Evolutionary conservation across 2,329 filamentous ascomycete species (phyloP).

Genomic region (Dothideomycetes sp.): DNA sequence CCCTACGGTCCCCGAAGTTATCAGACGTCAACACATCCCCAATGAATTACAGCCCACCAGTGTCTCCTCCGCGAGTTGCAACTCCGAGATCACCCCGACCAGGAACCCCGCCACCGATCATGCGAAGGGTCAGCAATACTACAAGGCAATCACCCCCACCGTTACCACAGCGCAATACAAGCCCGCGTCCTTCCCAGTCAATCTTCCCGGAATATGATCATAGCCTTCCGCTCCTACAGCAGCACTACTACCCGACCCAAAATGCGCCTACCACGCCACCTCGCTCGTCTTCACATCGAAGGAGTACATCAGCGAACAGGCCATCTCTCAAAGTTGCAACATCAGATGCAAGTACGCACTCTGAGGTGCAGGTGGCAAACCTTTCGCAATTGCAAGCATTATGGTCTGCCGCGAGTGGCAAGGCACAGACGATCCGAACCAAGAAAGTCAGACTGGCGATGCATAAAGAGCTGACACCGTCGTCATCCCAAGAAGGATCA

Average conservation of each 20-base stretch:
- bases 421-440: background rate
- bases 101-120: background rate
- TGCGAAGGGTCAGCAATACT: slow-evolving; percentile 6
- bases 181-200: slow-evolving; percentile 46
- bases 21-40: slow-evolving; percentile 1
- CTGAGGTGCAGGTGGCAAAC: slow-evolving; percentile 2
- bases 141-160: slow-evolving; percentile 10
- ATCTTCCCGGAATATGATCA: slow-evolving; percentile 71
- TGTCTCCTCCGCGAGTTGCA: background rate
- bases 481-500: background rate
- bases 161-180: slow-evolving; percentile 1
- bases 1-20: too few species aligned
- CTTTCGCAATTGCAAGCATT: slow-evolving; percentile 9
- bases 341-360: slow-evolving; percentile 2
- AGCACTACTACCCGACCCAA: slow-evolving; percentile 52
- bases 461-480: slow-evolving; percentile 1
- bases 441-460: slow-evolving; percentile 7
- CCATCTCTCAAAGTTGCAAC: background rate
- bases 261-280: background rate
- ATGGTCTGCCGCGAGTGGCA: slow-evolving; percentile 9
- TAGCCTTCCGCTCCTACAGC: slow-evolving; percentile 52
- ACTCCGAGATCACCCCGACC: background rate
- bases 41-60: too few species aligned
- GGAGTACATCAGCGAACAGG: background rate
- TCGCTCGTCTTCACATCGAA: background rate